phyloP scores from a whole-genome alignment of 2,329 filamentous ascomycete genomes.

The Pseudonectria foliicola region DNA sequence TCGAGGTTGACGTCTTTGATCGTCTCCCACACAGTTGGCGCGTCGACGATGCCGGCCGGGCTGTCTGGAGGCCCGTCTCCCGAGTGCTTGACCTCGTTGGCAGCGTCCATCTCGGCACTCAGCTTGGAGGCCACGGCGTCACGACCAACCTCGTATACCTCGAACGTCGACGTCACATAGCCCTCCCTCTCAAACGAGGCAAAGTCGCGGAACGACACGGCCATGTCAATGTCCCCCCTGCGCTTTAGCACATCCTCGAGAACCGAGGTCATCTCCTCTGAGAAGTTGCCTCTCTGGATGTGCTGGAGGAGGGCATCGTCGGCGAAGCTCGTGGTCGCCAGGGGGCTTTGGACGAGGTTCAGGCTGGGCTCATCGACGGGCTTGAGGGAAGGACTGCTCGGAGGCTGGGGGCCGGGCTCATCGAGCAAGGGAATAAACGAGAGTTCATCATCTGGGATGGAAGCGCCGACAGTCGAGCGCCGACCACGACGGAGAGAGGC shows the following conservation, averaged over 20 bases:
- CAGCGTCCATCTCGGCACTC: constrained; percentile 21
- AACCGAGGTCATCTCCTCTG: constrained; percentile 29
- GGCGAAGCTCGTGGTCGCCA: constrained; percentile 25
- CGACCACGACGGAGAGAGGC: constrained; percentile 14
- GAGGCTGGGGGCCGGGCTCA: constrained; percentile 1
- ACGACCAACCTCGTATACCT: constrained; percentile 48
- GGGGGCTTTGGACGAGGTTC: constrained; percentile 10
- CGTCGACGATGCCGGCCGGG: constrained; percentile 28
- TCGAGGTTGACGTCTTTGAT: constrained; percentile 31
- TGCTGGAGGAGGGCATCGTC: constrained; percentile 37
- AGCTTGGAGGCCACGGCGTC: constrained; percentile 34
- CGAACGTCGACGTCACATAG: constrained; percentile 45
- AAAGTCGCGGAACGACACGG: constrained; percentile 26
- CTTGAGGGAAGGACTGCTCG: constrained; percentile 1
- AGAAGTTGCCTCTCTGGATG: constrained; percentile 34
- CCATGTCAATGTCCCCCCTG: constrained; percentile 25
- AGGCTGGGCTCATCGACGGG: constrained; percentile 11
- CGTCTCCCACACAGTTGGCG: constrained; percentile 34
- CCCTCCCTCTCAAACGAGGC: constrained; percentile 30
- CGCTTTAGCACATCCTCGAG: constrained; percentile 31
- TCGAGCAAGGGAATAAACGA: constrained; percentile 26
- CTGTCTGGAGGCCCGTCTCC: constrained; percentile 19
- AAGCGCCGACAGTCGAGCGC: constrained; percentile 20
- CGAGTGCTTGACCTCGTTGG: constrained; percentile 18
- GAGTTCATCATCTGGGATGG: constrained; percentile 23